phyloP scores from a whole-genome alignment of 768 basidiomycete genomes.

The Kwoniella sp. region DNA sequence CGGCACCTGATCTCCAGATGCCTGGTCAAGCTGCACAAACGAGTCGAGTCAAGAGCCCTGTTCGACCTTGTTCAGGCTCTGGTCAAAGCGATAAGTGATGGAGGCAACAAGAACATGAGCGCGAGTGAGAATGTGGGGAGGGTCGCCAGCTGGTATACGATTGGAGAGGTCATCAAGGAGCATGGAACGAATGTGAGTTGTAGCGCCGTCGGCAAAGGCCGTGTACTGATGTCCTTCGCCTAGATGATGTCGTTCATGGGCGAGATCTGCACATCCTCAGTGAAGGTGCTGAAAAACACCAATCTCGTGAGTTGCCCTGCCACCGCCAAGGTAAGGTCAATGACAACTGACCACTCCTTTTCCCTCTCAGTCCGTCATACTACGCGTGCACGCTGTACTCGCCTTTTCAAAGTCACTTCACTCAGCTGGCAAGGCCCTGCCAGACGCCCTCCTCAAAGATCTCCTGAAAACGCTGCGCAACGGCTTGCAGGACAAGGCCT shows the following conservation, averaged over 20 bases:
- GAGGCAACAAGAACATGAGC: slow-evolving; percentile 54
- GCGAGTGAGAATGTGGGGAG: slow-evolving; percentile 32
- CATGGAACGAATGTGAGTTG: slow-evolving; percentile 74
- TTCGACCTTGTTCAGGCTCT: slow-evolving; percentile 81
- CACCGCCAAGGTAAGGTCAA: background rate
- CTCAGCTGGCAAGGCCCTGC: slow-evolving; percentile 75
- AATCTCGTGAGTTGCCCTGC: slow-evolving; percentile 60
- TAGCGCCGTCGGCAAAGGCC: no score
- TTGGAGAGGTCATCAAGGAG: slow-evolving; percentile 80
- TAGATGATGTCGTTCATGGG: slow-evolving; percentile 95
- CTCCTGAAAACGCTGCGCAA: slow-evolving; percentile 75
- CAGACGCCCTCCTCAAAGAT: slow-evolving; percentile 73
- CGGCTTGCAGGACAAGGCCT: slow-evolving; percentile 71
- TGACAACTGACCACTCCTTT: no score
- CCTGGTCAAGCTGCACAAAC: slow-evolving; percentile 65
- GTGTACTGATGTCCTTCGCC: background rate
- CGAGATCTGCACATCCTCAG: slow-evolving; percentile 65
- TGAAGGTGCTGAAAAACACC: slow-evolving; percentile 64
- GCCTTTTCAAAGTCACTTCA: slow-evolving; percentile 74
- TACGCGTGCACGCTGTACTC: slow-evolving; percentile 73
- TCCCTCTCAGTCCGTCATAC: slow-evolving; percentile 62
- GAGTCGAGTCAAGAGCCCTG: slow-evolving; percentile 75
- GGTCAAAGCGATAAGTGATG: slow-evolving; percentile 70
- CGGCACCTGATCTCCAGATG: slow-evolving; percentile 75
- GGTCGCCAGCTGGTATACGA: slow-evolving; percentile 70